phyloP scores from a whole-genome alignment of 768 basidiomycete species.

The Vishniacozyma victoriae region DNA sequence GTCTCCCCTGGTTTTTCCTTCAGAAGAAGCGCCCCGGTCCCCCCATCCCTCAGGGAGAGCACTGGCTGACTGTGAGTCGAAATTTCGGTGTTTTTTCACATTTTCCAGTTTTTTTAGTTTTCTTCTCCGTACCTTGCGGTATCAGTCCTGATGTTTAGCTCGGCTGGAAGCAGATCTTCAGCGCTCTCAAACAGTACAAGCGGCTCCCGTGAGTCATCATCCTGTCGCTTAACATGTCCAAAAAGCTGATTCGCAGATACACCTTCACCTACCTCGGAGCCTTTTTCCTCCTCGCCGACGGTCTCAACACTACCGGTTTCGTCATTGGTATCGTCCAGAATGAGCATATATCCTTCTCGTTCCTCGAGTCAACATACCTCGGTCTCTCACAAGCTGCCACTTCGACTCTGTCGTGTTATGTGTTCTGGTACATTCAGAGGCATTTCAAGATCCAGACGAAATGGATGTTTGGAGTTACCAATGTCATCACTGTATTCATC shows the following conservation, averaged over 20 bases:
- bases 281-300: conserved; percentile 74
- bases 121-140: no score
- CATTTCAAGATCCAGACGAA: no score
- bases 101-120: no score
- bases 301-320: conserved; percentile 69
- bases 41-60: no score
- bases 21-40: conserved; percentile 66
- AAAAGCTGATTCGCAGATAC: conserved; percentile 50
- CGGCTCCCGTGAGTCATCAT: conserved; percentile 65
- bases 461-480: no score
- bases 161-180: no score
- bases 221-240: conserved; percentile 25
- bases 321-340: conserved; percentile 68
- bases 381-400: conserved; percentile 70
- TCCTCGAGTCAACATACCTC: conserved; percentile 72
- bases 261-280: conserved; percentile 69
- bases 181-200: conserved; percentile 57
- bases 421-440: conserved; percentile 80
- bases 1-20: conserved; percentile 64
- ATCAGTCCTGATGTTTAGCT: no score
- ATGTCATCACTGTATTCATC: no score
- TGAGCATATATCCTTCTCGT: conserved; percentile 67
- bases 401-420: conserved; percentile 53
- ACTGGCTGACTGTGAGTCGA: no score
- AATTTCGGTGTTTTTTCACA: no score